Percentiles rank a stretch among this genome's conserved stretches.
Evolutionary conservation across 2,329 filamentous ascomycete species (phyloP).

Genomic region (Fusarium duplospermum): DNA sequence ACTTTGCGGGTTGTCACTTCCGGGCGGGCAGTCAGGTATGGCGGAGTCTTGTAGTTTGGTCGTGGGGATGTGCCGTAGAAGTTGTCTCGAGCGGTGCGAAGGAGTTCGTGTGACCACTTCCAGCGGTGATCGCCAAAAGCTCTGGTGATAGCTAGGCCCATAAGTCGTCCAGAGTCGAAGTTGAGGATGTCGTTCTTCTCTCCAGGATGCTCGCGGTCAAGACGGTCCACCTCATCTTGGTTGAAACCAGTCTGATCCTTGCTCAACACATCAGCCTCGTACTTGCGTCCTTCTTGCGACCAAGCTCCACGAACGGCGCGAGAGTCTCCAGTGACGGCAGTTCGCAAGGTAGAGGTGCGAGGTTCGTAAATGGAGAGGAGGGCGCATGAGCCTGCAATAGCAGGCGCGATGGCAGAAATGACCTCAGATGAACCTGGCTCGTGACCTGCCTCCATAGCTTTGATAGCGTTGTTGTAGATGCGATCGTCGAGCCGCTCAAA

Average conservation of each 20-base stretch:
- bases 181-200: slow-evolving; percentile 66
- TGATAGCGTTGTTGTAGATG: slow-evolving; percentile 56
- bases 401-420: slow-evolving; percentile 50
- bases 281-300: slow-evolving; percentile 55
- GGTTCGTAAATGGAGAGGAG: slow-evolving; percentile 73
- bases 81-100: slow-evolving; percentile 50
- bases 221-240: slow-evolving; percentile 64
- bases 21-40: slow-evolving; percentile 76
- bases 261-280: slow-evolving; percentile 66
- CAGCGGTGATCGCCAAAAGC: slow-evolving; percentile 76
- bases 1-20: slow-evolving; percentile 69
- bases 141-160: slow-evolving; percentile 71
- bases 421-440: slow-evolving; percentile 45
- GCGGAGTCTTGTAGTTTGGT: slow-evolving; percentile 65
- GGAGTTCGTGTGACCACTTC: slow-evolving; percentile 70
- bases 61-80: slow-evolving; percentile 60
- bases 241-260: slow-evolving; percentile 76
- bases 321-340: slow-evolving; percentile 76
- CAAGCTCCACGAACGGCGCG: slow-evolving; percentile 70
- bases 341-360: slow-evolving; percentile 62
- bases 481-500: slow-evolving; percentile 69
- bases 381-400: slow-evolving; percentile 69
- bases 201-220: slow-evolving; percentile 70
- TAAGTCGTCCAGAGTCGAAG: slow-evolving; percentile 65
- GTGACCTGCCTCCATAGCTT: slow-evolving; percentile 44